Base-by-base conservation (phyloP, 78 protist species). In the Creolimax fragrantissima region DNA sequence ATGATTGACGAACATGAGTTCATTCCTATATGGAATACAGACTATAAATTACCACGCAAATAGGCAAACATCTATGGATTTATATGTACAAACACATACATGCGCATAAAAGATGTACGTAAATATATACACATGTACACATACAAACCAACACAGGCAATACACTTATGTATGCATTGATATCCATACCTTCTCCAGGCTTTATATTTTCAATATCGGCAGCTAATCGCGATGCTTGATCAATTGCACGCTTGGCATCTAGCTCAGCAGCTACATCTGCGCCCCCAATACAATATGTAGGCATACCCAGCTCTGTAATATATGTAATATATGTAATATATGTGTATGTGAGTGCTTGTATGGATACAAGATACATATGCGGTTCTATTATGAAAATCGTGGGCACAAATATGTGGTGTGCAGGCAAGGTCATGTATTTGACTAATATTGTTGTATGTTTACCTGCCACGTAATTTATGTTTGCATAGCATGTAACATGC, bases 161-260 rank as follows among this genome's bases (percentile, higher is more conserved):
- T 24, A 58, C 74, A 32, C 74, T 32, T 24, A 58, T 32, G 74
- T 58, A 58, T 17, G 74, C 74, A 17, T 24, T 58, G 39, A 58
- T 58, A 58, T 24, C 11, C 74, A 58, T 58, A 58, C 74, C 74
- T 58, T 58, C 74, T 17, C 74, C 74, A 58, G 86, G 86, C 44
- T 32, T 83, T 6, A 24, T 24, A 11, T 5, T 90, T 7, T 90
- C 74, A 39, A 90, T 44, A 41, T 5, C 92, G 5, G 92, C 92
- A 43, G 92, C 92, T 7, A 90, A n/a, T 42, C 92, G 37, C 32
- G 81, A 17, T 5, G 88, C 92, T 42, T 90, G 92, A 42, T 90
- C 92, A 11, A 90, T 90, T 11, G 92, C 92, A 24, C 83, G 83
- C 2, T 90, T 90, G 92, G 92, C 92, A 7, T 90, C 92, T n/a